A percentile compares a stretch with the other conserved stretches of the same genome.
phyloP scores from a whole-genome alignment of 1,139 yeast genomes.

The Candida gigantensis region DNA sequence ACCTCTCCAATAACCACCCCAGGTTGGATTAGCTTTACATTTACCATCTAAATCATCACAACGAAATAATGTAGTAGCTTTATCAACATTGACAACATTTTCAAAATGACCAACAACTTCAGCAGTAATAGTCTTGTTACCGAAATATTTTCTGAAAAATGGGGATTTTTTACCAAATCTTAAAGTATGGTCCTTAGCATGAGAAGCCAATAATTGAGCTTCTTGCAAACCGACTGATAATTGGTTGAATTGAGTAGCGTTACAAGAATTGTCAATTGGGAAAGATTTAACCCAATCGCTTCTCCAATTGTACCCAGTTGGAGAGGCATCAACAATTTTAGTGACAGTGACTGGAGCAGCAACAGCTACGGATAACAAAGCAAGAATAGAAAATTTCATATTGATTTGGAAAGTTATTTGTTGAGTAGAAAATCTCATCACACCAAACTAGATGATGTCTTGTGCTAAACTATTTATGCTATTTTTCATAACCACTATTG shows the following conservation, averaged over 20 bases:
- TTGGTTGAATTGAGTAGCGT: conserved; percentile 22
- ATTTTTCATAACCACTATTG: too few relatives aligned
- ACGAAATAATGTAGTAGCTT: conserved; percentile 27
- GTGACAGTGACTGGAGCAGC: conserved; percentile 9
- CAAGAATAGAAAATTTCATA: conserved; percentile 11
- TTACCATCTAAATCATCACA: conserved; percentile 38
- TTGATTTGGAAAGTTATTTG: not conserved
- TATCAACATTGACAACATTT: conserved; percentile 26
- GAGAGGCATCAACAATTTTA: conserved; percentile 4
- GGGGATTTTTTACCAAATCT: conserved; percentile 24
- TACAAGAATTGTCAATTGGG: conserved; percentile 23
- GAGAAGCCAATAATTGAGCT: conserved; percentile 21
- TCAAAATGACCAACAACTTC: conserved; percentile 36
- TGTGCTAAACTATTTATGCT: too few relatives aligned
- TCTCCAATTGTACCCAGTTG: conserved; percentile 19
- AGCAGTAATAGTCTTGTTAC: conserved; percentile 26
- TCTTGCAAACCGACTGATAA: conserved; percentile 20
- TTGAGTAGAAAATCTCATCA: not conserved
- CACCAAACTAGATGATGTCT: too few relatives aligned
- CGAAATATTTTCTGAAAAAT: conserved; percentile 27
- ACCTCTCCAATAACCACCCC: conserved; percentile 42
- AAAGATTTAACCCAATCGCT: conserved; percentile 18
- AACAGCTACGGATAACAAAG: conserved; percentile 6
- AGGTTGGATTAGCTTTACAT: conserved; percentile 27
- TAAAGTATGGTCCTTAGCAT: conserved; percentile 27